A percentile compares a stretch with the other conserved stretches of the same genome.
These are phyloP conservation scores for Fusarium continuum DNA, from an alignment of 2,329 filamentous ascomycete species.

Conservation along the genomic window DNA sequence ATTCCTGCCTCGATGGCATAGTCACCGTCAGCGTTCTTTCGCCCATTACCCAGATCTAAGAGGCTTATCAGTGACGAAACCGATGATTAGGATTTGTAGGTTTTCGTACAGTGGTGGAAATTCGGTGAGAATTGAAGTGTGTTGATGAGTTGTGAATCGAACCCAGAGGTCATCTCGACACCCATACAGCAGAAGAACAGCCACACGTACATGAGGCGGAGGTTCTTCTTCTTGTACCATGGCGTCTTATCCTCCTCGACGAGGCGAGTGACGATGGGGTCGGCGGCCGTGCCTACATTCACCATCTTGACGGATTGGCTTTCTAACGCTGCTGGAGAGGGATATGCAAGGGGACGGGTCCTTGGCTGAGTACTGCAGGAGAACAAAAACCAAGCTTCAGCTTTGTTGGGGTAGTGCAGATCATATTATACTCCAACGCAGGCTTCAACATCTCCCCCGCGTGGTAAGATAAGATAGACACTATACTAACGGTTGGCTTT, in stretches of 20 bases:
- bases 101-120: slow-evolving; percentile 50
- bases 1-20: slow-evolving; percentile 45
- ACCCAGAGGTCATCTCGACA: slow-evolving; percentile 66
- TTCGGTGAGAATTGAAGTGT: slow-evolving; percentile 52
- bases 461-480: slow-evolving; percentile 5
- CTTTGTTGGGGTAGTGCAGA: slow-evolving; percentile 15
- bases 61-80: neutral
- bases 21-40: slow-evolving; percentile 26
- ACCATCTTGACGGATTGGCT: slow-evolving; percentile 23
- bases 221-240: slow-evolving; percentile 65
- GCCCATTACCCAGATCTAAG: slow-evolving; percentile 28
- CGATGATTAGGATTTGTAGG: fast-evolving
- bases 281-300: slow-evolving; percentile 31
- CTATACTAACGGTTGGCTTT: slow-evolving; percentile 9
- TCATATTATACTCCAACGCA: slow-evolving; percentile 21
- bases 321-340: neutral
- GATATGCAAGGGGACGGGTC: neutral
- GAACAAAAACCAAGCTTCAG: neutral
- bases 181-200: slow-evolving; percentile 64
- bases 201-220: slow-evolving; percentile 60
- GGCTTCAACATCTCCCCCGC: neutral
- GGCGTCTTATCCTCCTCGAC: slow-evolving; percentile 46
- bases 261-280: slow-evolving; percentile 46
- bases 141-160: slow-evolving; percentile 59
- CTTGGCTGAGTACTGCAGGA: neutral